Base-by-base conservation (phyloP, 306 rosid species). In the Styphnolobium japonicum region DNA sequence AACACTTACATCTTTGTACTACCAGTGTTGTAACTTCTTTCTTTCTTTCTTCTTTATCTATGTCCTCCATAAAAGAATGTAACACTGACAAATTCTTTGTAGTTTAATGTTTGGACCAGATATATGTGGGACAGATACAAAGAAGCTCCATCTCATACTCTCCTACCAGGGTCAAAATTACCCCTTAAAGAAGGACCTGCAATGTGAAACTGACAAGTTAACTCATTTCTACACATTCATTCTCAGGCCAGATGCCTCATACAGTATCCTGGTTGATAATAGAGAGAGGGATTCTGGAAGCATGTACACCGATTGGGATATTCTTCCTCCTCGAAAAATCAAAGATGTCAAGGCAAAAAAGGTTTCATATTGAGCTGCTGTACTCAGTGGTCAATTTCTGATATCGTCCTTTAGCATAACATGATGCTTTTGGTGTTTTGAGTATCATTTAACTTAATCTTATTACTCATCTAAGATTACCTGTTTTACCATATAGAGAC, bases 91-190 rank as follows among this genome's bases (percentile, higher is more conserved):
- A 22, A 73, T 77, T 80, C 81, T 73, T 51, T 89, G 72, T 52
- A 95, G 99, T 79, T 51, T 95, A 34, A 95, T 95, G 99, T 93
- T 95, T 82, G 99, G 99, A 78, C 99, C 99, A 56, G 99, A 95
- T 89, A 9, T 95, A 78, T 95, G 99, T 69, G 98, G 99, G 71
- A 86, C 98, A 0, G 96, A 95, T 78, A 90, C 94, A 34, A 95
- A 95, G 92, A 95, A 93, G 83, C 98, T 95, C 81, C 99, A 95
- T 60, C 81, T 78, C 56, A 90, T 95, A 81, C 87, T 93, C 76
- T 95, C 99, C 16, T 95, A 95, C 80, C 98, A 93, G 82, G 99
- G 99, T 77, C 99, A 95, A 78, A 95, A 95, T 80, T 95, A 95
- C 86, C 98, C 98, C 37, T 9, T 91, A 73, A 95, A 95, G 94